Conservation (phyloP, 345 rosid species). For the Citrus sp. region DNA sequence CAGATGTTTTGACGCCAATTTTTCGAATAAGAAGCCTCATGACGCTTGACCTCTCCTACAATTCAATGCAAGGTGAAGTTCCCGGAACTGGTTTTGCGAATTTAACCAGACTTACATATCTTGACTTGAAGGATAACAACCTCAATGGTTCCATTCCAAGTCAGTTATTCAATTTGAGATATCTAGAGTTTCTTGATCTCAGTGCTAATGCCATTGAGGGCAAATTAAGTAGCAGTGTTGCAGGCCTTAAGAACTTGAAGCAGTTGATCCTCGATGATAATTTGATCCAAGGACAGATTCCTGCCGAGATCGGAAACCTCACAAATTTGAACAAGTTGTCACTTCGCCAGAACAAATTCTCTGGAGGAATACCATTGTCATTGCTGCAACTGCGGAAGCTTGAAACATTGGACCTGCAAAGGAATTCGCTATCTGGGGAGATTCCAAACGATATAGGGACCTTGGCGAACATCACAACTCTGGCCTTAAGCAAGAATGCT, state of each 20-base stretch:
- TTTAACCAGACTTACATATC: conserved; percentile 24
- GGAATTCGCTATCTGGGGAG: conserved; percentile 22
- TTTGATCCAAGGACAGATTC: conserved; percentile 24
- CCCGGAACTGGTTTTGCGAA: conserved; percentile 30
- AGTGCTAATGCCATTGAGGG: conserved; percentile 17
- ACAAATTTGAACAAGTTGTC: conserved; percentile 7
- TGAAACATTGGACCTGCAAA: conserved; percentile 6
- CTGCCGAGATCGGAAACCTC: conserved; percentile 32
- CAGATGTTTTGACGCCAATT: conserved; percentile 12
- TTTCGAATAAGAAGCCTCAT: conserved; percentile 3
- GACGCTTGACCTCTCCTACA: conserved; percentile 16
- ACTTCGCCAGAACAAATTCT: conserved; percentile 15
- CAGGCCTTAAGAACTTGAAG: conserved; percentile 21
- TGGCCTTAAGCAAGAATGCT: conserved; percentile 7
- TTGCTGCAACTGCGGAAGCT: conserved; percentile 22
- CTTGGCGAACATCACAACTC: conserved; percentile 19
- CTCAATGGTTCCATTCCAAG: conserved; percentile 31
- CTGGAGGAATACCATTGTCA: conserved; percentile 30
- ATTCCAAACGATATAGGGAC: conserved; percentile 32
- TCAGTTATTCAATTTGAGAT: conserved; percentile 23
- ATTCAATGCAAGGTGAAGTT: conserved; percentile 28
- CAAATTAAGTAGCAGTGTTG: conserved; percentile 13
- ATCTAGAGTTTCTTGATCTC: conserved; percentile 22
- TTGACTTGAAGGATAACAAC: conserved; percentile 23
- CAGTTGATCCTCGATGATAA: conserved; percentile 20